A percentile compares a stretch with the other conserved stretches of the same genome.
phyloP scores from a whole-genome alignment of 31 red algal species.

The Odonthalia washingtoniensis region DNA sequence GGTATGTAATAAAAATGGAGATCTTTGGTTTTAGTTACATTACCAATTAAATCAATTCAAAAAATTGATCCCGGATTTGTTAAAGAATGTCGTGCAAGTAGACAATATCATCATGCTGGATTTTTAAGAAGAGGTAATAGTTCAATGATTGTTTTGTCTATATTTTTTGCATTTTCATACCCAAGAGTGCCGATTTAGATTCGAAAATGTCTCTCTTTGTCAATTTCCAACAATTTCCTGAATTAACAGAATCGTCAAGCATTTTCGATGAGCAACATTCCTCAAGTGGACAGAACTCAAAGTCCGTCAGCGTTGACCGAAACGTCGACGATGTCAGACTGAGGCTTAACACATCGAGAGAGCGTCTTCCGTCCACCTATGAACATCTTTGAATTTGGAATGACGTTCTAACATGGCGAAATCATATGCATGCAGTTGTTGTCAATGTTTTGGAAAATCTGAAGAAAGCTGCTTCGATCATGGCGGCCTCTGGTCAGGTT shows the following conservation, averaged over 20 bases:
- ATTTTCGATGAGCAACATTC: too few relatives aligned
- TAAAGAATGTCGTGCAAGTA: conserved; percentile 55
- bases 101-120: conserved; percentile 51
- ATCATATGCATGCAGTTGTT: conserved; percentile 94
- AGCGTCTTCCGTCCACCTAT: too few relatives aligned
- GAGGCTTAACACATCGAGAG: too few relatives aligned
- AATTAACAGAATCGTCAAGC: too few relatives aligned
- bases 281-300: too few relatives aligned
- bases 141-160: conserved; percentile 28
- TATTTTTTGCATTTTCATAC: conserved; percentile 45
- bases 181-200: too few relatives aligned
- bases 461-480: conserved; percentile 74
- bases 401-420: conserved; percentile 94
- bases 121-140: conserved; percentile 68
- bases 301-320: too few relatives aligned
- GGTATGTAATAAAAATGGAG: conserved; percentile 65
- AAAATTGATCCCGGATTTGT: conserved; percentile 76
- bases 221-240: too few relatives aligned
- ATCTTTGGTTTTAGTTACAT: conserved; percentile 53
- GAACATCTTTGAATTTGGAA: conserved; percentile 85
- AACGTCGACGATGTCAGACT: too few relatives aligned
- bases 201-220: too few relatives aligned
- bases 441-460: conserved; percentile 93
- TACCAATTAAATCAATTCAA: conserved; percentile 68
- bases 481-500: conserved; percentile 62